Evolutionary conservation across 2,329 filamentous ascomycete genomes (phyloP).

Genomic region (Pseudovirgaria hyperparasitica): DNA sequence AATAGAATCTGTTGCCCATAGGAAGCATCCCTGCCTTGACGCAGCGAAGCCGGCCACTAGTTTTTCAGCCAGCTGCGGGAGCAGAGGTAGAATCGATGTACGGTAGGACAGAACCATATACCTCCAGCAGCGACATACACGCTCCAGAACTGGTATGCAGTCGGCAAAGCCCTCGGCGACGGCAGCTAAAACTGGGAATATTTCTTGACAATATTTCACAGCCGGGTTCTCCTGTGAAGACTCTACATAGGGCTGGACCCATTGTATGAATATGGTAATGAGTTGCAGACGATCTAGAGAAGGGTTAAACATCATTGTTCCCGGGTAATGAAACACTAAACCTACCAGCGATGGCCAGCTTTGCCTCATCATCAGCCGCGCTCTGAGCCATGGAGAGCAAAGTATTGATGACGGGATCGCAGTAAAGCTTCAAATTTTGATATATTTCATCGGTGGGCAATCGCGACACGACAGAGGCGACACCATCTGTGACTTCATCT

Average conservation of each 20-base stretch:
- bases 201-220: constrained; percentile 91
- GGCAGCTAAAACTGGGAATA: constrained; percentile 75
- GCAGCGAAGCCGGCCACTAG: constrained; percentile 72
- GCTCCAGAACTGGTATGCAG: constrained; percentile 81
- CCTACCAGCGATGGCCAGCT: constrained; percentile 72
- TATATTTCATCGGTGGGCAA: constrained; percentile 74
- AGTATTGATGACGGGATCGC: constrained; percentile 75
- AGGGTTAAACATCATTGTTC: constrained; percentile 6
- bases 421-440: constrained; percentile 78
- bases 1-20: constrained; percentile 96
- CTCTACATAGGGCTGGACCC: constrained; percentile 60
- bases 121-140: constrained; percentile 89
- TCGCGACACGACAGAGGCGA: constrained; percentile 79
- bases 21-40: constrained; percentile 87
- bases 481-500: constrained; percentile 92
- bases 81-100: constrained; percentile 71
- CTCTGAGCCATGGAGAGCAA: constrained; percentile 79
- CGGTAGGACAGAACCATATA: constrained; percentile 95
- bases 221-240: constrained; percentile 66
- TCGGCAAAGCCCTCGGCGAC: constrained; percentile 78
- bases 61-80: constrained; percentile 78
- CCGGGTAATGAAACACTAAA: background rate
- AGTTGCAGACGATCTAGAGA: constrained; percentile 70
- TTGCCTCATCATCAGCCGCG: constrained; percentile 69
- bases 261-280: constrained; percentile 79